A percentile compares a stretch with the other conserved stretches of the same genome.
Evolutionary conservation across 192 early-diverging fungal species (phyloP).

Genomic region (Mortierella alpina): DNA sequence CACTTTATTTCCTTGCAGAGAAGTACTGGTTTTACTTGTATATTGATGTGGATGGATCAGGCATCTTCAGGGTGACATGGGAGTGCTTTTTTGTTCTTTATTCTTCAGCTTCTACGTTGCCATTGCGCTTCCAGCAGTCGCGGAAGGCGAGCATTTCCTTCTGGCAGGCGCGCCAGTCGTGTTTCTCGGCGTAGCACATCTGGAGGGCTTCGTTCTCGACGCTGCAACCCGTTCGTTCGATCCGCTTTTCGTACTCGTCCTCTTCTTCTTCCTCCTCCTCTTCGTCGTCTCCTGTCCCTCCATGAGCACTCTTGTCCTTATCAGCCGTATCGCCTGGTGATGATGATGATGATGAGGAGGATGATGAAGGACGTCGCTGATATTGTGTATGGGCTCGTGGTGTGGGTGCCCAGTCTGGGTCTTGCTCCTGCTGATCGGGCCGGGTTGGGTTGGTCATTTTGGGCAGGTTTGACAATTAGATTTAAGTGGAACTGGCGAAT

Average conservation of each 20-base stretch:
- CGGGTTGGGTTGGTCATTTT: constrained; percentile 22
- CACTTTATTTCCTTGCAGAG: too few relatives aligned
- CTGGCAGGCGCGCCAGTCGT: constrained; percentile 89
- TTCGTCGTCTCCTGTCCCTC: neutral
- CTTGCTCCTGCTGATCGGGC: constrained; percentile 19
- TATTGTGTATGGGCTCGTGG: constrained; percentile 28
- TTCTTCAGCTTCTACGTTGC: constrained; percentile 32
- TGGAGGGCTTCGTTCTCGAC: constrained; percentile 84
- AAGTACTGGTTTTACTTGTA: too few relatives aligned
- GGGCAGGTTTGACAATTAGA: neutral
- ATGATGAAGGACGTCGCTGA: constrained; percentile 5
- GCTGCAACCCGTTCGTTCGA: constrained; percentile 82
- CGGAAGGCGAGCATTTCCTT: constrained; percentile 83
- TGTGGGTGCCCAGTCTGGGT: constrained; percentile 45
- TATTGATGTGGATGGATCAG: too few relatives aligned
- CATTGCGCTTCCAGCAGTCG: constrained; percentile 75
- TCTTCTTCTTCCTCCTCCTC: constrained; percentile 70
- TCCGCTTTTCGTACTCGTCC: constrained; percentile 84
- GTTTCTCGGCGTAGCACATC: constrained; percentile 84
- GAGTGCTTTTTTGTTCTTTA: neutral
- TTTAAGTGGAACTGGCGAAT: neutral
- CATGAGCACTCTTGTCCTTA: neutral
- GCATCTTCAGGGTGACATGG: too few relatives aligned
- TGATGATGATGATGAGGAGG: neutral
- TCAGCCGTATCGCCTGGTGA: neutral